phyloP scores from a whole-genome alignment of 2,329 filamentous ascomycete species.

The Exophiala bonariae region DNA sequence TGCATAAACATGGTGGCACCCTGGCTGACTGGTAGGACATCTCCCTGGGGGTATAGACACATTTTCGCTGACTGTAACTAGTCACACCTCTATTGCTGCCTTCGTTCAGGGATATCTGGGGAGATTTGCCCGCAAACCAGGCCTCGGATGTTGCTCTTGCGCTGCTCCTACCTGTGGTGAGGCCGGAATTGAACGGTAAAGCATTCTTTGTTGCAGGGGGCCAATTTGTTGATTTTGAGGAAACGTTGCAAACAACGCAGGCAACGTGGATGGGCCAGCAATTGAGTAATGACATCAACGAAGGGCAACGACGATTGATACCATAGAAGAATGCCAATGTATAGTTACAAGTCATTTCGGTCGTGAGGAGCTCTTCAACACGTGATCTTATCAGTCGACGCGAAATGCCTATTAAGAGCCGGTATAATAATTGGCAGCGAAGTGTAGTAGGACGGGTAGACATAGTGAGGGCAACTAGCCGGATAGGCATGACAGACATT shows the following conservation, averaged over 20 bases:
- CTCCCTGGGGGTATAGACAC: too few relatives aligned
- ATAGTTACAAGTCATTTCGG: too few relatives aligned
- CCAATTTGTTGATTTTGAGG: conserved; percentile 30
- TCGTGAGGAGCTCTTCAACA: too few relatives aligned
- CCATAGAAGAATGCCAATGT: too few relatives aligned
- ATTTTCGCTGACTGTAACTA: neutral
- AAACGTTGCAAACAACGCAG: conserved; percentile 25
- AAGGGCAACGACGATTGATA: conserved; percentile 7
- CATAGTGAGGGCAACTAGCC: too few relatives aligned
- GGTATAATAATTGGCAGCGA: too few relatives aligned
- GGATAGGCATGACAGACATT: too few relatives aligned
- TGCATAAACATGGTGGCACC: conserved; percentile 21
- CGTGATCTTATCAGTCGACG: too few relatives aligned
- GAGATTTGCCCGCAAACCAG: conserved; percentile 27
- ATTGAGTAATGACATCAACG: conserved; percentile 6
- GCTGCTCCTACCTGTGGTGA: conserved; percentile 21
- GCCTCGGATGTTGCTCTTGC: conserved; percentile 27
- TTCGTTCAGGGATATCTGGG: conserved; percentile 26
- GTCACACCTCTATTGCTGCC: conserved; percentile 9
- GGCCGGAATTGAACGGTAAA: conserved; percentile 29
- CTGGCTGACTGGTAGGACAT: conserved; percentile 21
- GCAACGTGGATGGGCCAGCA: conserved; percentile 38
- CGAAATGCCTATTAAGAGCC: too few relatives aligned
- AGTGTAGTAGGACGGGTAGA: too few relatives aligned
- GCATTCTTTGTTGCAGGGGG: conserved; percentile 29